Base-by-base conservation (phyloP, 2,329 filamentous ascomycete species). In the Paecilomyces fulvus region DNA sequence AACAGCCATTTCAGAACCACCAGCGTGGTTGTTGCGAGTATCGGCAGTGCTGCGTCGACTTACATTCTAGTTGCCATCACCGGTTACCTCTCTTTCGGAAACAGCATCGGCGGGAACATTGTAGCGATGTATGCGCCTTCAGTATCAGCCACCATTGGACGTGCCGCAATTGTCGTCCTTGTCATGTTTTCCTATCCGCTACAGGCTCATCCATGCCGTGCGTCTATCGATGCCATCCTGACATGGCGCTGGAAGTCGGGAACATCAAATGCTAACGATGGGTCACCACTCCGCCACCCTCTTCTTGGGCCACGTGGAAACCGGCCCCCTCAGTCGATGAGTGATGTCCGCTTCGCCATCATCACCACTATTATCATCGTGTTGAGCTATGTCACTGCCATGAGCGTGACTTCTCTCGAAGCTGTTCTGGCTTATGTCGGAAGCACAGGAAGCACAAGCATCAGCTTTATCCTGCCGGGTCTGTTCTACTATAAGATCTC, bases 401-500 rank as follows among this genome's bases (percentile, higher is more conserved):
- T 99, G 77, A 95, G 90, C 0, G 92, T 99, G 2, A 89, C 85
- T 20, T 94, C 88, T 11, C 81, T 99, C 2, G 92, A 96, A 69
- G 87, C 89, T 51, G 92, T 99, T 0, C 81, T 99, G 0, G 92
- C 94, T 0, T 99, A 96, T 64, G 94, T 99, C 10, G 94, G 94
- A 37, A 91, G 88, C 64, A 99, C 94, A 0, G 94, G 94, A 54
- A 92, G 88, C 53, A 99, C 94, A 0, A 90, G 90, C 59, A 99
- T 99, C 65, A 95, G 90, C 59, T 99, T 99, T 70, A 97, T 99
- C 62, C 80, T 99, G 0, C 94, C 94, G 0, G 94, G 94, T 0
- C 75, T 99, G 3, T 99, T 99, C 73, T 99, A 97, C 74, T 99
- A 97, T 77, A 97, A 97, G 74, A 97, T 99, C 58, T 95, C 90